Evolutionary conservation across 768 basidiomycete genomes (phyloP).

Genomic region (Phlebiopsis flavidoalba): DNA sequence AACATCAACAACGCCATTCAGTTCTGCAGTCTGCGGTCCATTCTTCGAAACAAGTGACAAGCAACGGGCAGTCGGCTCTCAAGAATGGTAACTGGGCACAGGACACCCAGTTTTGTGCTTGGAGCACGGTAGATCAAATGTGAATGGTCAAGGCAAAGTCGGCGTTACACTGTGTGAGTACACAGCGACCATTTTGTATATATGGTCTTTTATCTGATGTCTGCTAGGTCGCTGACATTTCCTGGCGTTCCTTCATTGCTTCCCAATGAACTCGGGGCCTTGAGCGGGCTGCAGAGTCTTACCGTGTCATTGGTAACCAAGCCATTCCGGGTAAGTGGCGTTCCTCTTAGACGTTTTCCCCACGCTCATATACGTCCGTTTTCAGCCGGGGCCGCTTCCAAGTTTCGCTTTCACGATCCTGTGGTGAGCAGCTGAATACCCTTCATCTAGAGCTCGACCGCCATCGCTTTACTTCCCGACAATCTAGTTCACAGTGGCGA

Average conservation of each 20-base stretch:
- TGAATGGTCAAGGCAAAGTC: slow-evolving; percentile 35
- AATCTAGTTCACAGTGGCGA: slow-evolving; percentile 29
- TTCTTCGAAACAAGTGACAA: slow-evolving; percentile 36
- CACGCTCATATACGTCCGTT: neutral
- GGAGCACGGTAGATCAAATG: slow-evolving; percentile 45
- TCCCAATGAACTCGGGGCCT: slow-evolving; percentile 35
- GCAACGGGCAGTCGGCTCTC: slow-evolving; percentile 33
- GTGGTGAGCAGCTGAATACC: slow-evolving; percentile 29
- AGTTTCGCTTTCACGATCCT: slow-evolving; percentile 31
- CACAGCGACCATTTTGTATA: neutral
- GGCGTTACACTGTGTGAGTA: slow-evolving; percentile 37
- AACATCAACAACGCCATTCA: slow-evolving; percentile 33
- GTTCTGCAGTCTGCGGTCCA: slow-evolving; percentile 41
- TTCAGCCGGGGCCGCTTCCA: slow-evolving; percentile 38
- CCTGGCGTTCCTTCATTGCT: slow-evolving; percentile 43
- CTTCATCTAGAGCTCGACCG: slow-evolving; percentile 37
- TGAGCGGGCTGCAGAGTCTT: slow-evolving; percentile 34
- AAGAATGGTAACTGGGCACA: slow-evolving; percentile 40
- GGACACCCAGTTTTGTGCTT: slow-evolving; percentile 40
- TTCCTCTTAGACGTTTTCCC: neutral
- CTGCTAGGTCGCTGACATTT: slow-evolving; percentile 33
- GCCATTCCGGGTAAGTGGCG: slow-evolving; percentile 33
- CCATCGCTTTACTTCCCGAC: slow-evolving; percentile 32
- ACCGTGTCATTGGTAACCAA: slow-evolving; percentile 36
- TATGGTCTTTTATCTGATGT: neutral